Base-by-base conservation (phyloP, 106 monocot genomes). In the Dioscorea zingiberensis region DNA sequence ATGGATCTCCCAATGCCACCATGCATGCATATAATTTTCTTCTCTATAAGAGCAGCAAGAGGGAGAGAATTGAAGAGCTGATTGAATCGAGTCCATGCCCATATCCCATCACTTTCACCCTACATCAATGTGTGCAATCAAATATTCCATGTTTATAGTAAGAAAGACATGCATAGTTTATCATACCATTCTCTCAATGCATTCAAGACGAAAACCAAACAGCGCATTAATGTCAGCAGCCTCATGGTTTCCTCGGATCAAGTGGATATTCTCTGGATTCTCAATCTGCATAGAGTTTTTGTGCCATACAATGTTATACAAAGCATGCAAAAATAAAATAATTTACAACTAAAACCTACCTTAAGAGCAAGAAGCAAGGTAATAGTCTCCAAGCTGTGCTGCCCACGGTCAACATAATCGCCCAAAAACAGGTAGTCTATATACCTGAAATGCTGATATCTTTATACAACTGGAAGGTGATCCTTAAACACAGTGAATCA, bases 1-100 rank as follows among this genome's bases (percentile, higher is more conserved):
- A 97, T 97, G 11, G 97, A 97, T 69, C 92, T 91, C 18, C 97
- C 97, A 72, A 97, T 92, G 28, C 97, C 97, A 73, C 97, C 97
- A 80, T 97, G 97, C 97, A 97, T 97, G 77, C 97, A 97, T 25
- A 97, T 97, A 62, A 97, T 97, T 77, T 97, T 97, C 78, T 86
- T 97, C 54, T 97, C 97, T 66, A 97, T 92, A 18, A 92, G 57
- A 61, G 97, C 97, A 71, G 88, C 88, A 60, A 97, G 83, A 26
- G 97, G 97, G 7, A 97, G 92, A 58, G 58, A 86, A 67, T 97
- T 97, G 63, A 97, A 97, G 63, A 97, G 79, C 80, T 92, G 92
- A 75, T 97, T 97, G 63, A 97, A 85, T 38, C 92, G 80, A 55
- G 86, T 86, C 97, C 97, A 97, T 29, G 92, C 97, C 97, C 97